Conservation (phyloP, 768 basidiomycete genomes). For the Obba rivulosa region DNA sequence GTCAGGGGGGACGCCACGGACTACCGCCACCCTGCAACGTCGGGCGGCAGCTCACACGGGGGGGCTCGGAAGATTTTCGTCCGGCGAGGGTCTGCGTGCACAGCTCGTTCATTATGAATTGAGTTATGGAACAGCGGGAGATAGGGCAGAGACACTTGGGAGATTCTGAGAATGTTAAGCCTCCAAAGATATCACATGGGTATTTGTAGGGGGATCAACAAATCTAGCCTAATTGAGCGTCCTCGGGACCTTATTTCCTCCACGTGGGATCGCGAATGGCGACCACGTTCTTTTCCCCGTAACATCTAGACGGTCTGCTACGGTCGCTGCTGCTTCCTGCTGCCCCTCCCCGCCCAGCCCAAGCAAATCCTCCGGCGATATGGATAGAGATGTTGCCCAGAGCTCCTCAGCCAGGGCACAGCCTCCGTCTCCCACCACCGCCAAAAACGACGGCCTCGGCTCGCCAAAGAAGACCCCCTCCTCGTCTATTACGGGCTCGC, state of each 20-base stretch:
- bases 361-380: conserved; percentile 2
- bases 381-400: background rate
- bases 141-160: no score
- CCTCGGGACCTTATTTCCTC: background rate
- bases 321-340: no score
- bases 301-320: conserved; percentile 3
- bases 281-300: conserved; percentile 11
- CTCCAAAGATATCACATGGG: no score
- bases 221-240: conserved; percentile 4
- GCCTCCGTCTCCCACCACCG: background rate
- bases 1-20: no score
- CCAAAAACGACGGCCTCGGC: conserved; percentile 5
- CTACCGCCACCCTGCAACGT: no score
- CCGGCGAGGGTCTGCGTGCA: no score
- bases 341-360: background rate
- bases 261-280: conserved; percentile 7
- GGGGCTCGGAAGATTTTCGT: no score
- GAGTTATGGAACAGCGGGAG: no score
- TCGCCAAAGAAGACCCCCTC: conserved; percentile 22
- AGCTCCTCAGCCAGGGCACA: no score
- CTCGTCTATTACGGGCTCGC: conserved; percentile 24
- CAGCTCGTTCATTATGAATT: no score
- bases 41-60: no score
- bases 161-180: no score
- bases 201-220: background rate